A percentile compares a stretch with the other conserved stretches of the same genome.
These are phyloP conservation scores for Coemansia sp. DNA, from an alignment of 192 early-diverging fungal genomes.

Conservation along the genomic window DNA sequence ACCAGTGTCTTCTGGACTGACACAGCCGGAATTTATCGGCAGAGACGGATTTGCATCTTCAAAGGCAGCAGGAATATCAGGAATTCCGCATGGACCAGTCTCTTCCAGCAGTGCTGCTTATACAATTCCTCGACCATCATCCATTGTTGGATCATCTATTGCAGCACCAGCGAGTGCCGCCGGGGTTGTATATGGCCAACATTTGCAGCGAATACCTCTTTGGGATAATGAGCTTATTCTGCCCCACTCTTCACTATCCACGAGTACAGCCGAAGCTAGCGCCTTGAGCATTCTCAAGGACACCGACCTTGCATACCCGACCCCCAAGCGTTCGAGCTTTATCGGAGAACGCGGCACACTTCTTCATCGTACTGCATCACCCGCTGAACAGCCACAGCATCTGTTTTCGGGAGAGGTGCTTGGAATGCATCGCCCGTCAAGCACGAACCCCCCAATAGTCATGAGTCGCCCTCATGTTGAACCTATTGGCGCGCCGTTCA, in stretches of 20 bases:
- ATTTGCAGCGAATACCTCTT: background rate
- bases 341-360: conserved; percentile 11
- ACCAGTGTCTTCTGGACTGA: background rate
- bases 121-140: background rate
- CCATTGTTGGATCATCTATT: background rate
- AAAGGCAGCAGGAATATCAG: background rate
- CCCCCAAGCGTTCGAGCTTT: conserved; percentile 19
- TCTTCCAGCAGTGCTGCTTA: background rate
- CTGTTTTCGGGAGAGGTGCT: conserved; percentile 36
- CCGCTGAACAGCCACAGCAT: conserved; percentile 29
- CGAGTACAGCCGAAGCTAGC: conserved; percentile 47
- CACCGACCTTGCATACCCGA: conserved; percentile 51
- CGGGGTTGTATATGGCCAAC: background rate
- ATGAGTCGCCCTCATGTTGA: conserved; percentile 31
- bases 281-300: conserved; percentile 53
- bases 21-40: background rate
- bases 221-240: conserved; percentile 3
- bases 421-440: conserved; percentile 15
- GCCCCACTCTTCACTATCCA: conserved; percentile 17
- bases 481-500: conserved; percentile 43
- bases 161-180: background rate
- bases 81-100: background rate
- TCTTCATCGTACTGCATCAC: conserved; percentile 28
- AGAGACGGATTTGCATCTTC: background rate
- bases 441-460: background rate